phyloP scores from a whole-genome alignment of 225 moss, liverwort and hornwort genomes.

The Ulota crispa region DNA sequence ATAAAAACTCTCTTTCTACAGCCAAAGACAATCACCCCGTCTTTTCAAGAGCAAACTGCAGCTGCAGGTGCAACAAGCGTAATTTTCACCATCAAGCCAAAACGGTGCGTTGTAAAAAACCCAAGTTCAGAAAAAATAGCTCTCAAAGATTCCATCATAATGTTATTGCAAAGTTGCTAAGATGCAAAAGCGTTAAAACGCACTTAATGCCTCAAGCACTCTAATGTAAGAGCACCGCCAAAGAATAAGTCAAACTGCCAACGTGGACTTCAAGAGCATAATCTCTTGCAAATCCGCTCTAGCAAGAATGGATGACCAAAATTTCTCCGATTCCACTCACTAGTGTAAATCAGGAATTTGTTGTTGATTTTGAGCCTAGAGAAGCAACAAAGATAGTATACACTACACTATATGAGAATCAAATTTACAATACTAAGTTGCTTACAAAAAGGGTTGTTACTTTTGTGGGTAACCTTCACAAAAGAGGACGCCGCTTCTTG shows the following conservation, averaged over 20 bases:
- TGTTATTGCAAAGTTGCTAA: constrained; percentile 15
- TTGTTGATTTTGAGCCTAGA: neutral
- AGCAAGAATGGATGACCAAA: constrained; percentile 37
- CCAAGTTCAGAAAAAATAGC: neutral
- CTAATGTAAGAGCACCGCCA: constrained; percentile 11
- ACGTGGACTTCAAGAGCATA: constrained; percentile 8
- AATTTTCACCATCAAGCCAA: neutral
- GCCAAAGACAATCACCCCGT: neutral
- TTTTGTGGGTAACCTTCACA: neutral
- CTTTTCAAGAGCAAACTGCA: neutral
- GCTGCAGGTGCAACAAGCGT: too few species aligned
- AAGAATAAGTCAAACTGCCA: neutral
- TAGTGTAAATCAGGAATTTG: constrained; percentile 22
- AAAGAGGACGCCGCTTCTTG: constrained; percentile 11
- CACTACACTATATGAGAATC: neutral
- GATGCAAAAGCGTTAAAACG: constrained; percentile 12
- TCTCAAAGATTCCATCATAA: neutral
- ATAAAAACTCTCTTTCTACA: neutral
- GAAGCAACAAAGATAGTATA: neutral
- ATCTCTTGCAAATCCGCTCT: neutral
- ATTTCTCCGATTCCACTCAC: constrained; percentile 30
- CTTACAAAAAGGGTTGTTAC: constrained; percentile 5
- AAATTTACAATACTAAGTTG: constrained; percentile 1
- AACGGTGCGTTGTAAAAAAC: too few species aligned
- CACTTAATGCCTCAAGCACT: constrained; percentile 3